Percentiles rank a stretch among this genome's conserved stretches.
These are phyloP conservation scores for Cordyceps militaris DNA, from an alignment of 2,329 filamentous ascomycete genomes.

Conservation along the genomic window DNA sequence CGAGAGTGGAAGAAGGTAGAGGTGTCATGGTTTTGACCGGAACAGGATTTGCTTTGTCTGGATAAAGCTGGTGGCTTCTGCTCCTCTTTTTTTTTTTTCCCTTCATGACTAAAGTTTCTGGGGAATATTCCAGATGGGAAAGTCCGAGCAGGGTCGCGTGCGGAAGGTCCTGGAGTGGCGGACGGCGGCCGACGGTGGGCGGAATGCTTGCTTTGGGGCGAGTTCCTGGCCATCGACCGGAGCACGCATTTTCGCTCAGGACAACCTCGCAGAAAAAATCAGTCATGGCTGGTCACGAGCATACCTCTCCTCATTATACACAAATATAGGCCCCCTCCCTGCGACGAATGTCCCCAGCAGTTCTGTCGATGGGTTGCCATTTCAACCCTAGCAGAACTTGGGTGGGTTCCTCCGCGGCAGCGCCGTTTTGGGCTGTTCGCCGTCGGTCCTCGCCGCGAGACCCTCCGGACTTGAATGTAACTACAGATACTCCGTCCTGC, in stretches of 20 bases:
- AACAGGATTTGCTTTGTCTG: background rate
- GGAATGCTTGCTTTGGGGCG: background rate
- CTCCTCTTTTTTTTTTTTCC: background rate
- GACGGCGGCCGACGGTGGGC: too few species aligned
- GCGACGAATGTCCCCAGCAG: background rate
- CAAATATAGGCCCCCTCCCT: background rate
- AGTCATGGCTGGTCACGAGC: too few species aligned
- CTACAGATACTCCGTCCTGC: background rate
- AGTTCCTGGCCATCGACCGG: background rate
- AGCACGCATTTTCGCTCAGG: too few species aligned
- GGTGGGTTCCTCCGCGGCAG: background rate
- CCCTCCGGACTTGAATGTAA: background rate
- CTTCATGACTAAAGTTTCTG: background rate
- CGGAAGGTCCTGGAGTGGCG: background rate
- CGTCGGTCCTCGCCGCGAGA: background rate
- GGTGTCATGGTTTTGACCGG: background rate
- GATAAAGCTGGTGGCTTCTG: background rate
- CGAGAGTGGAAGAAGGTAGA: background rate
- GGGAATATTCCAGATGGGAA: background rate
- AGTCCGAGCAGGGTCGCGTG: background rate
- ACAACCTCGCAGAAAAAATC: too few species aligned
- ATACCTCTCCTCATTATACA: background rate
- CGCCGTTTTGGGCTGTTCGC: slow-evolving; percentile 7
- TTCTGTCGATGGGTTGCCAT: too few species aligned
- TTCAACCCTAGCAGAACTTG: background rate